Base-by-base conservation (phyloP, 176 grass and related monocot species). In the Leersia perrieri region DNA sequence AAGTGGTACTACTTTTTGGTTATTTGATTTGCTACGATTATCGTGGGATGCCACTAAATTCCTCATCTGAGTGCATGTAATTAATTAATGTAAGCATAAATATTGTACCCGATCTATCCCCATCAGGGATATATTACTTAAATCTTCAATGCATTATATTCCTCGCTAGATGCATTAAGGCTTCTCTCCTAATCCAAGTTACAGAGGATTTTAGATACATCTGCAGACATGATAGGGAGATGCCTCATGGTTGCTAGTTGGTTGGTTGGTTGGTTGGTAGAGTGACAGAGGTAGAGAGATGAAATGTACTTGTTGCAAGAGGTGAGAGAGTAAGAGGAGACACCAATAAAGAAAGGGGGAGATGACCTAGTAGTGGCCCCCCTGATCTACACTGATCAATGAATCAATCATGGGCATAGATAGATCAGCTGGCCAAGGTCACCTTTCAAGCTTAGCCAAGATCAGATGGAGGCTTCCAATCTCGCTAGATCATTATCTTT, bases 211-310 rank as follows among this genome's bases (percentile, higher is more conserved):
- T 57, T 79, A 68, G 63, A 75, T 69, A 30, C 51, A 36, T 33
- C 13, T n/a, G n/a, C n/a, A 53, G 81, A 84, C 87, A 64, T 89
- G 86, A 73, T n/a, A 20, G 16, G 25, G 87, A 80, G 70, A 26
- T 55, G 62, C 28, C 4, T 57, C 51, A 22, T 57, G 22, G 1
- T 8, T 23, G 16, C 35, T n/a, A n/a, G 44, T 45, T 5, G 42
- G 42, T 47, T 18, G 14, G 39, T 45, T 66, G 60, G 61, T 70
- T 68, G 76, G 55, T 80, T 11, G 81, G 63, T 69, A 39, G 63
- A 45, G 18, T 3, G 64, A 61, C 10, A 69, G 49, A 53, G 1
- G 20, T 22, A 9, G 36, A 65, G 28, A 49, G 80, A 58, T 78
- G 58, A 33, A 41, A 58, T 60, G 75, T 60, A 68, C 78, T 61